Conservation (phyloP, 129 eudicot genomes). For the Cynara cardunculus region DNA sequence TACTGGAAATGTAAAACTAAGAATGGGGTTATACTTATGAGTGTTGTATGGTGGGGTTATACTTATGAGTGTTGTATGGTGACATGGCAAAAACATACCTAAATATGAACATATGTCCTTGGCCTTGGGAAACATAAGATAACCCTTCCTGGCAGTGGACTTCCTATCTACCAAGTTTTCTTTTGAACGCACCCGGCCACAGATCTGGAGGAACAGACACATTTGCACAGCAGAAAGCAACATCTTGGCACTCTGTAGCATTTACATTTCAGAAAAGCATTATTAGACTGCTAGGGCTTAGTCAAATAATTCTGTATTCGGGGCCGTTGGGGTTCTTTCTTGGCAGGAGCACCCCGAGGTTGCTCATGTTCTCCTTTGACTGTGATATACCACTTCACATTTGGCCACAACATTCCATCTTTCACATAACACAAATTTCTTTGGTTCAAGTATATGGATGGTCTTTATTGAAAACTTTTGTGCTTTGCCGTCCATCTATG, state of each 20-base stretch:
- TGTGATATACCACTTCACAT: neutral
- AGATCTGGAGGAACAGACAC: neutral
- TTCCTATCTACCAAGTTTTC: no score
- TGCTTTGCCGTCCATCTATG: neutral
- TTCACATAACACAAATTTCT: neutral
- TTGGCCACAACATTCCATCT: neutral
- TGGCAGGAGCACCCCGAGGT: no score
- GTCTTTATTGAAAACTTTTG: neutral
- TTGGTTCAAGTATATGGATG: neutral
- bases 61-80: no score
- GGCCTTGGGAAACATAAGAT: no score
- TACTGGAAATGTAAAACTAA: neutral
- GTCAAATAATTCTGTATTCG: no score
- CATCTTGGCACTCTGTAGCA: neutral
- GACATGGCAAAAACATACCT: neutral
- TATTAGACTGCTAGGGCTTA: no score
- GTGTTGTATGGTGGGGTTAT: no score
- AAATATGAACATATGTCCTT: neutral
- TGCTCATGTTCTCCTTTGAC: neutral
- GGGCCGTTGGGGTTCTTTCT: no score
- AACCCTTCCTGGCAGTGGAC: neutral
- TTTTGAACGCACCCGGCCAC: neutral
- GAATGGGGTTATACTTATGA: no score
- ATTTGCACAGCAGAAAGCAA: neutral
- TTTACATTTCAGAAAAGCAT: no score